Evolutionary conservation across 768 basidiomycete genomes (phyloP).

Genomic region (Amanita polypyramis): DNA sequence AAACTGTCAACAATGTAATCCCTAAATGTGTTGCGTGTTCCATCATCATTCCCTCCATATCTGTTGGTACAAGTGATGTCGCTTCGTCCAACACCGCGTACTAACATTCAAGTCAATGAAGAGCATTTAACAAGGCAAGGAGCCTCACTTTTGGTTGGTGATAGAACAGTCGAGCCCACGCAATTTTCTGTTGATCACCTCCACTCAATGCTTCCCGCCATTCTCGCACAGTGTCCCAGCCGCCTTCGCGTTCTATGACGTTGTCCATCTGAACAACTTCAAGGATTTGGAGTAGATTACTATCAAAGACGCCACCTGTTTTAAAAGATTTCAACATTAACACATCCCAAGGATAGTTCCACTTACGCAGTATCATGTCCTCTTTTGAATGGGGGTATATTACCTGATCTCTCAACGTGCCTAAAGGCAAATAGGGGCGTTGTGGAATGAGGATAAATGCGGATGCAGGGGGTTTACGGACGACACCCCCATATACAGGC

Average conservation of each 20-base stretch:
- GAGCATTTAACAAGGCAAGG: background rate
- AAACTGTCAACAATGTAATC: constrained; percentile 91
- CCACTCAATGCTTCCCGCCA: constrained; percentile 93
- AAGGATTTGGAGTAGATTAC: constrained; percentile 62
- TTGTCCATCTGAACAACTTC: constrained; percentile 73
- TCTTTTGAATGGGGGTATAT: constrained; percentile 85
- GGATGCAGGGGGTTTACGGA: constrained; percentile 79
- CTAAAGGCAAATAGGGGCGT: constrained; percentile 87
- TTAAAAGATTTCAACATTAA: background rate
- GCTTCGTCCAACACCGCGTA: constrained; percentile 97
- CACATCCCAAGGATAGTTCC: constrained; percentile 7
- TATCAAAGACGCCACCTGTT: constrained; percentile 65
- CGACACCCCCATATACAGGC: constrained; percentile 75
- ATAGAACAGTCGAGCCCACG: constrained; percentile 95
- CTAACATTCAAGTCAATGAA: constrained; percentile 26
- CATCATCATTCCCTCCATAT: constrained; percentile 94
- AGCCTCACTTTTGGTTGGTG: constrained; percentile 74
- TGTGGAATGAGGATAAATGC: constrained; percentile 95
- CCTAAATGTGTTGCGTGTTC: constrained; percentile 78
- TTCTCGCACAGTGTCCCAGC: constrained; percentile 83
- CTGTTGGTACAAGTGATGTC: constrained; percentile 86
- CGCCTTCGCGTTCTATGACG: constrained; percentile 92
- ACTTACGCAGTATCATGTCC: constrained; percentile 69
- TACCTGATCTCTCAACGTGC: constrained; percentile 91
- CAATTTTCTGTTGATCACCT: constrained; percentile 94